phyloP scores from a whole-genome alignment of 768 basidiomycete genomes.

The Russula earlei region DNA sequence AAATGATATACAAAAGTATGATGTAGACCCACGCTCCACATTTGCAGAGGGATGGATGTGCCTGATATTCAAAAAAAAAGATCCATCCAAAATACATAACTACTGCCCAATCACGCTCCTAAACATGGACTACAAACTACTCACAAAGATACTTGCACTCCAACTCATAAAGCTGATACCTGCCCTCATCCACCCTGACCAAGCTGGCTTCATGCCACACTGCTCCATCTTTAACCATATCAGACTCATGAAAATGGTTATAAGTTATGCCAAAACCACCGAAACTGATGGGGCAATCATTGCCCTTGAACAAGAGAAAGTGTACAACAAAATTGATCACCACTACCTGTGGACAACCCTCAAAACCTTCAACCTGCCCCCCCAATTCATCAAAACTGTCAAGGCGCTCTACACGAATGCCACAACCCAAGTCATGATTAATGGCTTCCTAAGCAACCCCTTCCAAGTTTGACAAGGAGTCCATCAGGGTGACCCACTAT shows the following conservation, averaged over 20 bases:
- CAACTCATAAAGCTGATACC: slow-evolving; percentile 2
- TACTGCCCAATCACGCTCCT: slow-evolving; percentile 20
- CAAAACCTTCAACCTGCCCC: background rate
- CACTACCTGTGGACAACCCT: slow-evolving; percentile 1
- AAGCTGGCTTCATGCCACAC: background rate
- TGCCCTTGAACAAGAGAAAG: background rate
- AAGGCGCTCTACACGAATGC: slow-evolving; percentile 1
- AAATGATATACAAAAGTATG: slow-evolving; percentile 17
- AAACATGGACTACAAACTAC: slow-evolving; percentile 15
- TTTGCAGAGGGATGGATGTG: slow-evolving; percentile 18
- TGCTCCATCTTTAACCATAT: background rate
- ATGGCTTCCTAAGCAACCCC: background rate
- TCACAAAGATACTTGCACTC: slow-evolving; percentile 10
- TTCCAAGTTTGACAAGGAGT: slow-evolving; percentile 10
- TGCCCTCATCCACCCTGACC: background rate
- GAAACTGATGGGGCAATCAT: background rate
- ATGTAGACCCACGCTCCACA: background rate
- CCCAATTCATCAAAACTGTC: background rate
- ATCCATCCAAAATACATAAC: slow-evolving; percentile 5
- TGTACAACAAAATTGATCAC: background rate
- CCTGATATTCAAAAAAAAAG: slow-evolving; percentile 20
- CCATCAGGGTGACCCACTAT: slow-evolving; percentile 16
- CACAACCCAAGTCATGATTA: background rate
- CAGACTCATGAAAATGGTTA: background rate
- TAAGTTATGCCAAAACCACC: background rate